Conservation (phyloP, 2,329 filamentous ascomycete genomes). For the Orbilia ellipsospora region DNA sequence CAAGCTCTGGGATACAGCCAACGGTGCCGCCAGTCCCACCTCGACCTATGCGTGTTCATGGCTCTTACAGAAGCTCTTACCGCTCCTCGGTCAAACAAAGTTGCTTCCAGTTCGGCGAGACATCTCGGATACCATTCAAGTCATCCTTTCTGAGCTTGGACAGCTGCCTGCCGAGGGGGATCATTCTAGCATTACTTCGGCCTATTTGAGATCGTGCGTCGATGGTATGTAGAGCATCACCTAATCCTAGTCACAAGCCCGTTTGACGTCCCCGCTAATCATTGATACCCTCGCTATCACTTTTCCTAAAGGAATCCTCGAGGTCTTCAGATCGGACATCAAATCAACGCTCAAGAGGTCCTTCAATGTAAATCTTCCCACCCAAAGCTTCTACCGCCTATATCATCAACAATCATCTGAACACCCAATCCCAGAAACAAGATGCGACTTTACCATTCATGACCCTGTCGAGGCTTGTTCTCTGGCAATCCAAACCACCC, state of each 20-base stretch:
- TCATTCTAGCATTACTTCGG: slow-evolving; percentile 17
- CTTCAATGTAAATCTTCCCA: slow-evolving; percentile 31
- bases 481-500: slow-evolving; percentile 36
- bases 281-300: background rate
- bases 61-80: slow-evolving; percentile 40
- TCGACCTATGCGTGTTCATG: slow-evolving; percentile 27
- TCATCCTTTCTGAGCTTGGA: slow-evolving; percentile 36
- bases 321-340: slow-evolving; percentile 39
- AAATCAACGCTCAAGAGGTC: slow-evolving; percentile 46
- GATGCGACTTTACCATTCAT: slow-evolving; percentile 12
- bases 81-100: slow-evolving; percentile 31
- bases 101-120: slow-evolving; percentile 29
- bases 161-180: slow-evolving; percentile 34
- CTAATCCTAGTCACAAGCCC: background rate
- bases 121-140: slow-evolving; percentile 37
- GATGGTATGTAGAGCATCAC: slow-evolving; percentile 30
- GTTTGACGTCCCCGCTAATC: background rate
- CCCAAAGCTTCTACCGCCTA: slow-evolving; percentile 7
- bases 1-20: background rate
- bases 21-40: background rate
- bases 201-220: slow-evolving; percentile 43
- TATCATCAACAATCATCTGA: background rate
- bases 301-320: slow-evolving; percentile 32
- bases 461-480: slow-evolving; percentile 50
- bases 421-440: background rate